Evolutionary conservation across 2,329 filamentous ascomycete species (phyloP).

Genomic region (Boeremia lycopersici): DNA sequence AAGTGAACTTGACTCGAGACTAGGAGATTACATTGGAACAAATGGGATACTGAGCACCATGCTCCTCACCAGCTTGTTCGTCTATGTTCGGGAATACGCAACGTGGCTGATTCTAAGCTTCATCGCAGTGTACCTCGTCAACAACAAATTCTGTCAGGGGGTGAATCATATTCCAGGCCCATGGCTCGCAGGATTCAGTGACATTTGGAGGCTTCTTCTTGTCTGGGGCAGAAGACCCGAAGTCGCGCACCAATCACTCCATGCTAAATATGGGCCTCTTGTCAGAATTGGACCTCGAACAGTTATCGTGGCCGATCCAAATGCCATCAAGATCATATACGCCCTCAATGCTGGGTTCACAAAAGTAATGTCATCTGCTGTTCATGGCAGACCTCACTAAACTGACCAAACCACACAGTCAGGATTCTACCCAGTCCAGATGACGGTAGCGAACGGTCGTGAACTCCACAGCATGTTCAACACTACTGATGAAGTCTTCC

Average conservation of each 20-base stretch:
- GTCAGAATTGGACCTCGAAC: conserved; percentile 81
- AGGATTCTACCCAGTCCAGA: conserved; percentile 34
- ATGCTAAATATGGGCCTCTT: conserved; percentile 73
- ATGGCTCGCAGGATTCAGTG: conserved; percentile 66
- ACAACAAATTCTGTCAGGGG: conserved; percentile 51
- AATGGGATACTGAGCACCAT: no score
- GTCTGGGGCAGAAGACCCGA: conserved; percentile 61
- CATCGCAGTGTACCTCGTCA: no score
- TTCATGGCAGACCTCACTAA: background rate
- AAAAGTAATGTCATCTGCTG: background rate
- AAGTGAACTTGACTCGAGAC: no score
- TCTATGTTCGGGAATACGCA: no score
- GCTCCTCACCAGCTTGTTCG: no score
- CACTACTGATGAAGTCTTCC: conserved; percentile 47
- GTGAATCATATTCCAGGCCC: conserved; percentile 73
- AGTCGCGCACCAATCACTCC: conserved; percentile 55
- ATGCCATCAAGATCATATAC: conserved; percentile 44
- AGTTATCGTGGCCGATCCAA: conserved; percentile 72
- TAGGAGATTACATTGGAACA: no score
- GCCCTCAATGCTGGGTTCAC: background rate
- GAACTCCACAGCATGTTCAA: conserved; percentile 37
- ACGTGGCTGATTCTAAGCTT: no score
- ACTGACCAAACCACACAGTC: conserved; percentile 4
- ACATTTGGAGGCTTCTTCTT: conserved; percentile 74
- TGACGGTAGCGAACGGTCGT: conserved; percentile 24